Evolutionary conservation across 495 filamentous ascomycete species (phyloP), one percentile per base, ranked within the genome.

Genomic region (Apodospora peruviana): DNA sequence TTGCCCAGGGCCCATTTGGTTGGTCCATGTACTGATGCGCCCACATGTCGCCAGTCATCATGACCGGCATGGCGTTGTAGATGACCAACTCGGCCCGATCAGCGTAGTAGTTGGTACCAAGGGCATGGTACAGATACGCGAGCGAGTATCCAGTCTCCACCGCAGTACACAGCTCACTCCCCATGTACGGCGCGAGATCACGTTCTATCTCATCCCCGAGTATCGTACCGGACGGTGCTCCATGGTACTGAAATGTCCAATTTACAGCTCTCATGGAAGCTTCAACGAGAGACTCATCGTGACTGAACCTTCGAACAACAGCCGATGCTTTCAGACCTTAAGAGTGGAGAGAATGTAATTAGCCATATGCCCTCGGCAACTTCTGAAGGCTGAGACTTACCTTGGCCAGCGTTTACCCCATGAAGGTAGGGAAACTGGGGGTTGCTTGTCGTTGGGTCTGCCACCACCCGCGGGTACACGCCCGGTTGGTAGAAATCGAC

Each of bases 21-120:
- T 82, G 67, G 9, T 64, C 59, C 40, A 86, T 69, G 54, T 86
- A 85, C 52, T 83, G 79, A 49, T 74, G 79, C 8, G 70, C 70
- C 80, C 82, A 85, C 71, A 77, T 79, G 52, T 83, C 74, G 5
- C 70, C 63, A n/a, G 73, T 74, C 22, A 81, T 42, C 42, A 72
- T 73, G 1, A 72, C 76, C 3, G 82, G 80, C 7, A 83, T 58
- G 4, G 77, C 74, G 43, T 85, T 85, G 62, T 80, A 86, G 8
- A 80, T 79, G 8, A 72, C 69, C 38, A 72, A 58, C 56, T 85
- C 82, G 8, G 74, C 70, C 16, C 68, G 61, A 52, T 84, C 81
- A 4, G 79, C 82, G 47, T 75, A 78, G n/a, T 65, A 46, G 27
- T 71, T 71, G 45, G 75, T 72, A 16, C 75, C 75, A 2, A 76